Conservation (phyloP, 768 basidiomycete genomes). For the Lactifluus subvellereus region DNA sequence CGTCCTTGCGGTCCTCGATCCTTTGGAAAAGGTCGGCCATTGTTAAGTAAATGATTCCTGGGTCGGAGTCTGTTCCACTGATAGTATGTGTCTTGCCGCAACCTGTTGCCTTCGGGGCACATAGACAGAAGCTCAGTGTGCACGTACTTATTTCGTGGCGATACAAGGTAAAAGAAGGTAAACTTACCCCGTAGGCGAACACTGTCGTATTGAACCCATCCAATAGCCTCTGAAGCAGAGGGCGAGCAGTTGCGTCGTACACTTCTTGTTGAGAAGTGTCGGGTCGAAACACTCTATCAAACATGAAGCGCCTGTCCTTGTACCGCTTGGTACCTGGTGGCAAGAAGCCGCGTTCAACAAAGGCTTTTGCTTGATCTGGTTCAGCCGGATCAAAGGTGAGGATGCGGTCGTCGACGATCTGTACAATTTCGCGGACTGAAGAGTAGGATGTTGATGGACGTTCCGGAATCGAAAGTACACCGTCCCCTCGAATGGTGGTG, state of each 20-base stretch:
- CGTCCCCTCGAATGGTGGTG: conserved; percentile 72
- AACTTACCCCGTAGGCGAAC: conserved; percentile 93
- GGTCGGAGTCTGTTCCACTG: conserved; percentile 81
- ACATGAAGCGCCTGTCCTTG: conserved; percentile 96
- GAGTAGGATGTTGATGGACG: conserved; percentile 46
- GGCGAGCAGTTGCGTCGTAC: conserved; percentile 79
- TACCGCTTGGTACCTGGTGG: conserved; percentile 88
- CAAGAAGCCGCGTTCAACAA: conserved; percentile 78
- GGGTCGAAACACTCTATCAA: conserved; percentile 86
- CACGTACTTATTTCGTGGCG: background rate
- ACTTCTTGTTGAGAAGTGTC: conserved; percentile 81
- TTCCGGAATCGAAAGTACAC: conserved; percentile 65
- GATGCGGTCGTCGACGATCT: conserved; percentile 90
- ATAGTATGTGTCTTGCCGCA: conserved; percentile 99
- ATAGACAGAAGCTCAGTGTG: background rate
- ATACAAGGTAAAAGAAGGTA: conserved; percentile 19
- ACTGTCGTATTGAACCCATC: conserved; percentile 97
- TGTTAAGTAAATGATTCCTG: conserved; percentile 92
- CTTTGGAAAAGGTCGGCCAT: conserved; percentile 96
- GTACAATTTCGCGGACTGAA: conserved; percentile 70
- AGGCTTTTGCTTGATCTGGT: conserved; percentile 71
- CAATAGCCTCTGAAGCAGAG: conserved; percentile 76
- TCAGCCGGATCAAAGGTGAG: conserved; percentile 96
- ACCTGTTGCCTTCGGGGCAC: conserved; percentile 82
- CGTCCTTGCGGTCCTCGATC: conserved; percentile 82